Evolutionary conservation across 768 basidiomycete species (phyloP), one percentile per base, ranked within the genome.

Genomic region (Collybia sordida): DNA sequence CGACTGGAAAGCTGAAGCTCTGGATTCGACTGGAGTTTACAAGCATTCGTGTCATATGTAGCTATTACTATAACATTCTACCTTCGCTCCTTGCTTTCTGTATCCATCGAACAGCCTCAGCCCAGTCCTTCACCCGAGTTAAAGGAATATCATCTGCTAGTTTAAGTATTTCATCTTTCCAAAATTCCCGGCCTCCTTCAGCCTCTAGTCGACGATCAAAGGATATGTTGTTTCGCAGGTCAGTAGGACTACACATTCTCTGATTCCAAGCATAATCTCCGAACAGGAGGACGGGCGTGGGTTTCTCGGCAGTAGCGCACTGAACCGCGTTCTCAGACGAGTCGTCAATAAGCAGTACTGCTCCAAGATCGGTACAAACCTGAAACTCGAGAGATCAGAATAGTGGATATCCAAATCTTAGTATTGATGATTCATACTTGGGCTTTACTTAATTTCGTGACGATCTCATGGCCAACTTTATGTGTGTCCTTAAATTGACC

Each of bases 231-330:
- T 83, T 75, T 45, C 51, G 59, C 50, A 75, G 70, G 51, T 82
- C 76, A 15, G 55, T 61, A 15, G 72, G 61, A 19, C 64, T 60
- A 3, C 82, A 84, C 12, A 79, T 50, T 38, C 85, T 77, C 61
- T 80, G 71, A 59, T 86, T 90, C 90, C 90, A 92, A 55, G 80
- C 73, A 59, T 90, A 90, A 47, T 81, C 67, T 18, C 90, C 90
- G 56, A 92, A 91, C 5, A 93, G 73, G 35, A 92, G 64, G 24
- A 87, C 83, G 2, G 75, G 79, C 12, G 78, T 79, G 1, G 79
- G 75, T n/a, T 73, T 70, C 17, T 63, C 56, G 27, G 76, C 71
- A 4, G 65, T 73, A 0, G 73, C 75, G 54, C 83, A 84, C 49
- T 81, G 75, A 22, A 87, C 55, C 31, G 85, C 86, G 64, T 92